phyloP scores from a whole-genome alignment of 1,284 basidiomycete genomes.

The Takashimella tepidaria region DNA sequence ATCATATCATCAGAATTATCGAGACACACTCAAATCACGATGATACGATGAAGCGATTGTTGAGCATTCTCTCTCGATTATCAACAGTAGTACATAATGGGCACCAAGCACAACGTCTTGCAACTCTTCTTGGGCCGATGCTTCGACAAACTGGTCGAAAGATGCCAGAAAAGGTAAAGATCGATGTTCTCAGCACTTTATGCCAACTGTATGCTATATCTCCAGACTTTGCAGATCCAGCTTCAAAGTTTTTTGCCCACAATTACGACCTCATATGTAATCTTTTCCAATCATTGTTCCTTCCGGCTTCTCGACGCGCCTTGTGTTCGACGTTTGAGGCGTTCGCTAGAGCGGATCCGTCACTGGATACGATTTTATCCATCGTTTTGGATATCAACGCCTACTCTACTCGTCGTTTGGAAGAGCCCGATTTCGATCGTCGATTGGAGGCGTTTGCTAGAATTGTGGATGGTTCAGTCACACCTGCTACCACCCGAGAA shows the following conservation, averaged over 20 bases:
- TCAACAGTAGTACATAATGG: constrained; percentile 69
- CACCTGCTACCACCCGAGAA: constrained; percentile 20
- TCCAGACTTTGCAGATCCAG: constrained; percentile 57
- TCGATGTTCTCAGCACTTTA: constrained; percentile 74
- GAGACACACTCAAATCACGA: constrained; percentile 58
- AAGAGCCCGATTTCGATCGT: constrained; percentile 90
- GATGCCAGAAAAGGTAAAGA: constrained; percentile 82
- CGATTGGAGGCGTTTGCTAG: constrained; percentile 71
- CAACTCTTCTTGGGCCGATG: constrained; percentile 72
- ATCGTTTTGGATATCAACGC: constrained; percentile 75
- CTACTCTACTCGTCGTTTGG: constrained; percentile 72
- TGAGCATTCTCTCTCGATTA: constrained; percentile 72
- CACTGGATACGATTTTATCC: constrained; percentile 53
- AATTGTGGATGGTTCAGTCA: constrained; percentile 56
- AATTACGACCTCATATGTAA: constrained; percentile 65
- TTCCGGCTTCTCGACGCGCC: constrained; percentile 61
- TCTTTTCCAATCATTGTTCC: constrained; percentile 70
- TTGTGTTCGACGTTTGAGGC: constrained; percentile 63
- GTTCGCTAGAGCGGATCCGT: constrained; percentile 55
- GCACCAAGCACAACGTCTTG: constrained; percentile 67
- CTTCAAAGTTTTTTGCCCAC: constrained; percentile 54
- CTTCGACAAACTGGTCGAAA: constrained; percentile 70
- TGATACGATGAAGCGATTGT: constrained; percentile 74
- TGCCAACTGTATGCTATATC: constrained; percentile 68
- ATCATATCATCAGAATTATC: constrained; percentile 67